Conservation (phyloP, 2,329 filamentous ascomycete species). For the Graphiopsis chlorocephala region DNA sequence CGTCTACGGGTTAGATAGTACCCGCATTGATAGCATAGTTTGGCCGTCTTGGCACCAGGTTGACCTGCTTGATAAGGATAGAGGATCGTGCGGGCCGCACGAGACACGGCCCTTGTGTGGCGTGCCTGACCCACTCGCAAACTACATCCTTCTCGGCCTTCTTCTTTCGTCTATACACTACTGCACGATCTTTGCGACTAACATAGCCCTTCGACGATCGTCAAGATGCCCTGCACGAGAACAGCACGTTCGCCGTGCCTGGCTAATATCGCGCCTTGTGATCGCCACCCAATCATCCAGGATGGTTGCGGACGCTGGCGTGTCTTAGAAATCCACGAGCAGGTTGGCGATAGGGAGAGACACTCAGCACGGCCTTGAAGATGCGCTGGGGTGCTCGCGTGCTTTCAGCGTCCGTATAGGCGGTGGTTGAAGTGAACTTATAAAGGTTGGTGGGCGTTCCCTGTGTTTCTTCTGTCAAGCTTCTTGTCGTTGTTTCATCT, state of each 20-base stretch:
- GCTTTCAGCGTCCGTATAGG: constrained; percentile 1
- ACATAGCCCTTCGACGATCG: not conserved
- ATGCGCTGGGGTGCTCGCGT: not conserved
- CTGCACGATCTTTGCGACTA: constrained; percentile 8
- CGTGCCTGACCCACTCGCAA: not conserved
- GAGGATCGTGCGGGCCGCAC: not conserved
- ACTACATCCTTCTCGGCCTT: constrained; percentile 5
- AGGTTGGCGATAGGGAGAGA: constrained; percentile 14
- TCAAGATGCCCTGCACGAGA: not conserved
- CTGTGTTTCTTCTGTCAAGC: not conserved
- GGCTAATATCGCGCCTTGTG: constrained; percentile 10
- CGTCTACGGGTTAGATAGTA: not conserved
- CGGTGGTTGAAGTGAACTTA: constrained; percentile 12
- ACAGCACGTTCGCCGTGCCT: constrained; percentile 6
- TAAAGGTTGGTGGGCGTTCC: not conserved
- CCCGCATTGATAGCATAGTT: not conserved
- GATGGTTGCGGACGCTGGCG: not conserved
- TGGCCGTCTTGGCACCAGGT: not conserved
- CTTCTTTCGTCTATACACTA: constrained; percentile 14
- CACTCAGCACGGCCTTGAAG: constrained; percentile 13
- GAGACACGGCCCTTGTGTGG: not conserved
- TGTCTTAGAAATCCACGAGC: constrained; percentile 7
- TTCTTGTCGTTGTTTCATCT: not conserved
- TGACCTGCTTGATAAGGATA: constrained; percentile 6
- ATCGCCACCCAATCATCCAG: constrained; percentile 11